Evolutionary conservation across 2,329 filamentous ascomycete species (phyloP).

Genomic region (Aspergillus sp.): DNA sequence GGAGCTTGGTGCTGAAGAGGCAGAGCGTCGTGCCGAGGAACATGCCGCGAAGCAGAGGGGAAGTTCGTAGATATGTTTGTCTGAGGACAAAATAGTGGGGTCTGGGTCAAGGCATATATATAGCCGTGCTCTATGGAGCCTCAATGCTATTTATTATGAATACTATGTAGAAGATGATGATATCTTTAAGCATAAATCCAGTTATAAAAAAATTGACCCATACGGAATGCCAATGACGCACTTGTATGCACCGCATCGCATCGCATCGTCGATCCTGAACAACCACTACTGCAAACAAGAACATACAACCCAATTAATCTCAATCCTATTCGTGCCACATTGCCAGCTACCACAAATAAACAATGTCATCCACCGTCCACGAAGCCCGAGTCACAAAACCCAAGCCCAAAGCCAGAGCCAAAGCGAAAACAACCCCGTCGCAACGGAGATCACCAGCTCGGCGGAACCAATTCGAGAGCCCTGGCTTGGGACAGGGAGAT

Average conservation of each 20-base stretch:
- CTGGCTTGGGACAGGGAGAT: background rate
- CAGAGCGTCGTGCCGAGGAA: conserved; percentile 22
- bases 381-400: conserved; percentile 18
- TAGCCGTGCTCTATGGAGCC: background rate
- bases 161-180: no score
- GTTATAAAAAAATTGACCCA: no score
- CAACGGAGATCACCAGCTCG: background rate
- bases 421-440: conserved; percentile 4
- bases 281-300: no score
- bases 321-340: no score
- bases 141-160: no score
- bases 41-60: conserved; percentile 19
- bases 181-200: no score
- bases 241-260: no score
- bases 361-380: conserved; percentile 14
- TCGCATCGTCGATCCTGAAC: no score
- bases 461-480: background rate
- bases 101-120: background rate
- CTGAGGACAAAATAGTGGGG: no score
- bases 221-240: no score
- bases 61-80: background rate
- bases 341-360: no score
- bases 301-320: no score
- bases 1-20: conserved; percentile 27
- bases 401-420: conserved; percentile 13